A percentile compares a stretch with the other conserved stretches of the same genome.
phyloP scores from a whole-genome alignment of 2,329 filamentous ascomycete genomes.

The Fonsecaea erecta region DNA sequence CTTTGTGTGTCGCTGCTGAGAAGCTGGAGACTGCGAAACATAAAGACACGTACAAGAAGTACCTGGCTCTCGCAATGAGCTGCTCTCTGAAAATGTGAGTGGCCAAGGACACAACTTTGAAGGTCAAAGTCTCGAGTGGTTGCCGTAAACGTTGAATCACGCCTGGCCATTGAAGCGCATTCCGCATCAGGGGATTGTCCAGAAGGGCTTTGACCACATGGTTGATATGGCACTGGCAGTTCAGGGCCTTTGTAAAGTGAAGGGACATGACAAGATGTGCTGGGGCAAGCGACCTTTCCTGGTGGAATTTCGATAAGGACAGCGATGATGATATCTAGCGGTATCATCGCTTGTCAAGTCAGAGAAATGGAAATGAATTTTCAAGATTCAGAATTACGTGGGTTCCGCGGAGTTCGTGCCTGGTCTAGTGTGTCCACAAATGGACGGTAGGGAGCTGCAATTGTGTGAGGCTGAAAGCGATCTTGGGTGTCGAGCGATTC shows the following conservation, averaged over 20 bases:
- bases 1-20: conserved; percentile 23
- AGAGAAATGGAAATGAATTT: background rate
- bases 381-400: conserved; percentile 8
- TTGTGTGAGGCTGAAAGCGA: conserved; percentile 54
- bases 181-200: background rate
- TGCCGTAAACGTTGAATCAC: background rate
- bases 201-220: background rate
- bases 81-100: conserved; percentile 7
- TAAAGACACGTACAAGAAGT: conserved; percentile 20
- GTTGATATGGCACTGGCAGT: background rate
- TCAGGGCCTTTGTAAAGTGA: background rate
- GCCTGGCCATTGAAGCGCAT: background rate
- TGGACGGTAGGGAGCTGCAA: conserved; percentile 65
- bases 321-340: background rate
- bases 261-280: background rate
- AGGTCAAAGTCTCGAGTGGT: background rate
- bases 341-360: background rate
- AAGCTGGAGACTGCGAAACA: conserved; percentile 19
- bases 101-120: background rate
- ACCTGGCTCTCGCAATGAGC: conserved; percentile 23
- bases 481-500: conserved; percentile 31
- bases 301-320: background rate
- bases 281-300: background rate
- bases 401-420: conserved; percentile 6
- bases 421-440: conserved; percentile 57